Base-by-base conservation (phyloP, 106 monocot species). In the Narthecium ossifragum region DNA sequence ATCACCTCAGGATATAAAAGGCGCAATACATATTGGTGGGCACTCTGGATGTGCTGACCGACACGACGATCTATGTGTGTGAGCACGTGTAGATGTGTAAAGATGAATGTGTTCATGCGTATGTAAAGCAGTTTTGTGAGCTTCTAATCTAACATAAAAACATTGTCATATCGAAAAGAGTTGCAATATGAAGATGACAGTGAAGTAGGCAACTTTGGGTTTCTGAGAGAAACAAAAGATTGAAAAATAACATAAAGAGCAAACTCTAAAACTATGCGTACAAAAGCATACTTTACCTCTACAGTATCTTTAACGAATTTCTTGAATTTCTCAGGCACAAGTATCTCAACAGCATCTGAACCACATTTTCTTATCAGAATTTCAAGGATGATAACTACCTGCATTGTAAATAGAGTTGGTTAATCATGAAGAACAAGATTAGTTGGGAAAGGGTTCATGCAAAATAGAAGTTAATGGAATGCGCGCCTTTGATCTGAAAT, bases 291-390 rank as follows among this genome's bases (percentile, higher is more conserved):
- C 49, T 22, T 62, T 73, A 98, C 96, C 82, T 84, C 81, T 6
- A 51, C 60, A 72, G 81, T 60, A 21, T 43, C 61, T 64, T 68
- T 98, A 21, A 91, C 64, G 65, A 90, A 98, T 4, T 40, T 59
- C 64, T 72, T 83, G 59, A 78, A 86, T 57, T 84, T 84, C 8
- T 72, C 71, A 62, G 86, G 81, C 11, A 67, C 64, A 51, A 66
- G 26, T 33, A 48, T 24, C 22, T 72, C 71, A 53, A 98, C 54
- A 54, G 76, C 61, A 73, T 73, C 70, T 63, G n/a, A 64, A 48
- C 87, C 84, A 66, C 90, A 98, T 53, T 91, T 98, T 70, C 96
- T 86, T 5, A 84, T 68, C 64, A 98, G 50, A 62, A 98, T 98
- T 62, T 98, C 90, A 57, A 98, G 53, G 46, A 98, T 90, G 7